Conservation (phyloP, 768 basidiomycete genomes). For the Termitomyces titanicus region DNA sequence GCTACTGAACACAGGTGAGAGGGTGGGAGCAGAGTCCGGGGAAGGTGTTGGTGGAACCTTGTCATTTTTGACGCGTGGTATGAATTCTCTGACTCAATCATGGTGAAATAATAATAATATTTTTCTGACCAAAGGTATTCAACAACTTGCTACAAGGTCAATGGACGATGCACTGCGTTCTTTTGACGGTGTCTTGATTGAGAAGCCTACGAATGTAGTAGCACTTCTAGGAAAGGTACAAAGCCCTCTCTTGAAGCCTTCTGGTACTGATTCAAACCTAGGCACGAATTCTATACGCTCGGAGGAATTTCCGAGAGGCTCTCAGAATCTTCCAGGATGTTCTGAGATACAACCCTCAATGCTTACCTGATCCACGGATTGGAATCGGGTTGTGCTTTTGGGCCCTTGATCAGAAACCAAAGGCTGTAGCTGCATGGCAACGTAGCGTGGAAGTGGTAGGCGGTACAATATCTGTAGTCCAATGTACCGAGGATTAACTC, state of each 20-base stretch:
- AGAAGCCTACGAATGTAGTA: constrained; percentile 82
- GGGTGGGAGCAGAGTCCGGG: constrained; percentile 53
- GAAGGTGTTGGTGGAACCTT: constrained; percentile 54
- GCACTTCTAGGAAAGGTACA: constrained; percentile 85
- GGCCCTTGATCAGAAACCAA: constrained; percentile 79
- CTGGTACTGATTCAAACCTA: constrained; percentile 22
- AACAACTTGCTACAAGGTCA: constrained; percentile 74
- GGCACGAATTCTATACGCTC: constrained; percentile 84
- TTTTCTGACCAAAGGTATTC: constrained; percentile 52
- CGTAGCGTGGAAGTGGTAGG: constrained; percentile 81
- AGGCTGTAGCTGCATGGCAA: constrained; percentile 89
- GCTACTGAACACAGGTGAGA: constrained; percentile 59
- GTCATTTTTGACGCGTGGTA: constrained; percentile 66
- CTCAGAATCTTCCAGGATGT: constrained; percentile 86
- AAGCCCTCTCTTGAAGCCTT: neutral
- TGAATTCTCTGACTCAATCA: constrained; percentile 9
- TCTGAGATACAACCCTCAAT: constrained; percentile 70
- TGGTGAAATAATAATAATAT: neutral
- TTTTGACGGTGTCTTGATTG: constrained; percentile 74
- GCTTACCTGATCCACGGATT: constrained; percentile 89
- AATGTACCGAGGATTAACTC: neutral
- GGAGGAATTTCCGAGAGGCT: constrained; percentile 72
- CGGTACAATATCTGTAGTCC: constrained; percentile 11
- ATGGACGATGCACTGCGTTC: constrained; percentile 80
- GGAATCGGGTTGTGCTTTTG: constrained; percentile 95